Percentiles rank a stretch among this genome's conserved stretches.
Conservation (phyloP, 2,329 filamentous ascomycete genomes). For the Pseudogymnoascus sp. region DNA sequence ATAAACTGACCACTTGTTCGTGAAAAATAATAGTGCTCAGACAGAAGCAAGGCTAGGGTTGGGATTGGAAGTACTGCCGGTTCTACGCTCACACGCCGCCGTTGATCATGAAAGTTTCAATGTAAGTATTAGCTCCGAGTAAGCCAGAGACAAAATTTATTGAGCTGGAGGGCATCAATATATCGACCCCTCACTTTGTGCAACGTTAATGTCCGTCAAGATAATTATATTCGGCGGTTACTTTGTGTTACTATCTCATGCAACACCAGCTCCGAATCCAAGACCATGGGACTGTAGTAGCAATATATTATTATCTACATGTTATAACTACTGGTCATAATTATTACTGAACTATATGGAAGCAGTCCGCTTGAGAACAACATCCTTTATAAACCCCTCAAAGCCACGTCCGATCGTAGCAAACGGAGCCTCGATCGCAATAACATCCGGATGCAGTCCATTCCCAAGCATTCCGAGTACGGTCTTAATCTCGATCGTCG, state of each 20-base stretch:
- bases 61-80: not conserved
- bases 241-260: not conserved
- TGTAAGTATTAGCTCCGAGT: not conserved
- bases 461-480: slow-evolving; percentile 16
- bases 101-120: not conserved
- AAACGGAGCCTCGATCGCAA: slow-evolving; percentile 20
- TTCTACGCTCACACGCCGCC: not conserved
- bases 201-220: not conserved
- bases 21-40: not conserved
- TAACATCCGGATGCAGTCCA: slow-evolving; percentile 18
- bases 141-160: not conserved
- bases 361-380: slow-evolving; percentile 6
- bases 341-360: not conserved
- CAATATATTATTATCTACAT: not conserved
- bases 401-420: slow-evolving; percentile 16
- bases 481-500: slow-evolving; percentile 16
- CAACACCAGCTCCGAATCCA: not conserved
- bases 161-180: not conserved
- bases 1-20: not conserved
- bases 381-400: slow-evolving; percentile 17
- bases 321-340: not conserved
- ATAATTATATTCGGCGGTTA: not conserved
- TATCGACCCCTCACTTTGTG: not conserved
- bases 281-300: not conserved
- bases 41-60: not conserved